Conservation (phyloP, 2,329 filamentous ascomycete genomes). For the Neonectria faginata region DNA sequence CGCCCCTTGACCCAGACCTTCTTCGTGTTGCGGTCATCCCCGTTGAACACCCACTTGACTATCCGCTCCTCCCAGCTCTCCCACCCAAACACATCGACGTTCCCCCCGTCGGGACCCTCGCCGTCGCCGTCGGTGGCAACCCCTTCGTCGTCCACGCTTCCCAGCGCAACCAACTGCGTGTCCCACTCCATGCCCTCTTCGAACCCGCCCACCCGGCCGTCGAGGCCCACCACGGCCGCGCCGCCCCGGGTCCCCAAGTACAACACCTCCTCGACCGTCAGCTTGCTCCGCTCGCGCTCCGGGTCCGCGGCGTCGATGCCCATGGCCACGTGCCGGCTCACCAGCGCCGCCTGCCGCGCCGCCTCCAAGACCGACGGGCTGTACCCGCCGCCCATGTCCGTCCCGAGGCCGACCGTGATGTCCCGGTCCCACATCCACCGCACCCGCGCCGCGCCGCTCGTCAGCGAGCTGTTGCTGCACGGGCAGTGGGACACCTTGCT, state of each 20-base stretch:
- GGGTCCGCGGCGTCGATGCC: slow-evolving; percentile 46
- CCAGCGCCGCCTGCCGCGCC: slow-evolving; percentile 83
- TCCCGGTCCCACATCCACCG: slow-evolving; percentile 79
- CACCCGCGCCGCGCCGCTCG: slow-evolving; percentile 82
- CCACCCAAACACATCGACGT: slow-evolving; percentile 91
- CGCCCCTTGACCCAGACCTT: slow-evolving; percentile 90
- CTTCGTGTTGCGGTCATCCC: slow-evolving; percentile 90
- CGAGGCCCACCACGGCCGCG: slow-evolving; percentile 81
- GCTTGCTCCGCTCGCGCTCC: slow-evolving; percentile 65
- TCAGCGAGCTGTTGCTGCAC: slow-evolving; percentile 84
- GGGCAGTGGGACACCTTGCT: slow-evolving; percentile 87
- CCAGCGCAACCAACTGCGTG: slow-evolving; percentile 82
- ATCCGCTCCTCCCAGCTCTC: slow-evolving; percentile 88
- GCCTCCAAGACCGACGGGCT: slow-evolving; percentile 84
- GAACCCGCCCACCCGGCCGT: slow-evolving; percentile 80
- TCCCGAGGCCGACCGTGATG: slow-evolving; percentile 86
- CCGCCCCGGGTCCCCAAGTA: slow-evolving; percentile 91
- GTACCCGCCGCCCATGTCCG: slow-evolving; percentile 91
- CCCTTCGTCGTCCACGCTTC: slow-evolving; percentile 58
- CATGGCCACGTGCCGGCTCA: slow-evolving; percentile 79
- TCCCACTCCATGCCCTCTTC: slow-evolving; percentile 91
- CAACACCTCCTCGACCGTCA: slow-evolving; percentile 87
- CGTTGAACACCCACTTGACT: slow-evolving; percentile 94
- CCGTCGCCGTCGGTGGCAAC: slow-evolving; percentile 49
- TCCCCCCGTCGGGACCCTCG: slow-evolving; percentile 59